phyloP scores from a whole-genome alignment of 2,329 filamentous ascomycete species.

The Penicillium rolfsii region DNA sequence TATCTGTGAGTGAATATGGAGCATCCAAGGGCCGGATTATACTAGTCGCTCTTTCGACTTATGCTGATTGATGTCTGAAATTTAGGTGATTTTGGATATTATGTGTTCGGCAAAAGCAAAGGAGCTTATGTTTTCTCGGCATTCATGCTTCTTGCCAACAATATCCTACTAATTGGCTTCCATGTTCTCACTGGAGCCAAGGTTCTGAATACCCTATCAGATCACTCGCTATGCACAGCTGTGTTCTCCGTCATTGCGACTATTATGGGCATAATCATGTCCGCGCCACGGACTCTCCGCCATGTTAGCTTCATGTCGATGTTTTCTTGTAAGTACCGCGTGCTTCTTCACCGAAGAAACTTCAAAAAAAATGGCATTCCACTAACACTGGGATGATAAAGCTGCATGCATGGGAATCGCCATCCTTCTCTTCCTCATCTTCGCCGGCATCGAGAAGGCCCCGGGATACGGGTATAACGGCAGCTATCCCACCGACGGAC shows the following conservation, averaged over 20 bases:
- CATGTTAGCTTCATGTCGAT: slow-evolving; percentile 58
- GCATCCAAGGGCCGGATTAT: background rate
- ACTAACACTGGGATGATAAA: background rate
- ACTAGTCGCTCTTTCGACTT: background rate
- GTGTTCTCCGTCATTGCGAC: slow-evolving; percentile 53
- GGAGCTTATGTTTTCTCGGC: slow-evolving; percentile 52
- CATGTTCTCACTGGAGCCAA: slow-evolving; percentile 56
- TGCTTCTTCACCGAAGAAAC: background rate
- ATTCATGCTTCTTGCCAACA: slow-evolving; percentile 52
- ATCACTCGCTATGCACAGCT: slow-evolving; percentile 55
- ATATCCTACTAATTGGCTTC: slow-evolving; percentile 56
- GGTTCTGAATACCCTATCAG: slow-evolving; percentile 54
- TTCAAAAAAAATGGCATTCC: too few species aligned
- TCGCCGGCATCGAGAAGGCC: slow-evolving; percentile 51
- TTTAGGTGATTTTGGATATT: slow-evolving; percentile 53
- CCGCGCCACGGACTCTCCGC: slow-evolving; percentile 49
- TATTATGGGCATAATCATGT: slow-evolving; percentile 54
- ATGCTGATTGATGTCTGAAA: background rate
- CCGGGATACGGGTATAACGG: slow-evolving; percentile 53
- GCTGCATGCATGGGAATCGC: slow-evolving; percentile 54
- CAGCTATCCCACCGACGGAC: slow-evolving; percentile 49
- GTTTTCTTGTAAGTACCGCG: slow-evolving; percentile 42
- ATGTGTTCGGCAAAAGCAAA: slow-evolving; percentile 49
- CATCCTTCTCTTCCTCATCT: slow-evolving; percentile 56
- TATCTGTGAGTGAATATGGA: slow-evolving; percentile 44